Base-by-base conservation (phyloP, 352 stramenopile genomes). In the Pythium guiyangense region DNA sequence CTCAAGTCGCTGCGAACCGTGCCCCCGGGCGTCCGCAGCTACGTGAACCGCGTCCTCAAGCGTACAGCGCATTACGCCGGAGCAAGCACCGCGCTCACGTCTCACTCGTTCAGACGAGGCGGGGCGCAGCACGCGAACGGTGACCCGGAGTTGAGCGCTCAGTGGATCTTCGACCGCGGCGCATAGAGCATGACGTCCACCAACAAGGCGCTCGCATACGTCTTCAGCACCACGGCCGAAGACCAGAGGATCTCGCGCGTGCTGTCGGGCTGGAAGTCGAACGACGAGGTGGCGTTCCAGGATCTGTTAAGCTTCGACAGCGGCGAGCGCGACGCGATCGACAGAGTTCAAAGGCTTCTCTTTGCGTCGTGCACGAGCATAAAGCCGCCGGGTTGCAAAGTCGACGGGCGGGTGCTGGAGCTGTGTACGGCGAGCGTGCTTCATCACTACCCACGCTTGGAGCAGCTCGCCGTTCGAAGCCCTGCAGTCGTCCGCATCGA, bases 111-210 rank as follows among this genome's bases (percentile, higher is more conserved):
- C 9, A 57, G 57, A 0, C 61, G 61, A 4, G 66, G 65, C 0
- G 60, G 56, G 0, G 57, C 55, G 0, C 57, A 78, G 39, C 54
- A 70, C n/a, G n/a, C n/a, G n/a, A n/a, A n/a, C n/a, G n/a, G n/a
- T n/a, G n/a, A n/a, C n/a, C n/a, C n/a, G n/a, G n/a, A 47, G 0
- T 49, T 70, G 4, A 52, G 52, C 9, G 25, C 57, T 0, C 63
- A 68, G 14, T 81, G 63, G 57, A 74, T 67, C 27, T 71, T 77
- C 9, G 58, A 78, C 22, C 54, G 68, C 0, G 62, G 63, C 4
- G 53, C 57, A 0, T 72, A 66, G 64, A 71, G 76, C 43, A 48
- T 73, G 60, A 66, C 14, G 1, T 60, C 56, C 1, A 64, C 43
- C 0, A 76, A 64, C 52, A 75, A 74, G 37, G 63, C 62, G 62